Percentiles rank a stretch among this genome's conserved stretches.
Conservation (phyloP, 768 basidiomycete genomes). For the Tubosaeta sp. region DNA sequence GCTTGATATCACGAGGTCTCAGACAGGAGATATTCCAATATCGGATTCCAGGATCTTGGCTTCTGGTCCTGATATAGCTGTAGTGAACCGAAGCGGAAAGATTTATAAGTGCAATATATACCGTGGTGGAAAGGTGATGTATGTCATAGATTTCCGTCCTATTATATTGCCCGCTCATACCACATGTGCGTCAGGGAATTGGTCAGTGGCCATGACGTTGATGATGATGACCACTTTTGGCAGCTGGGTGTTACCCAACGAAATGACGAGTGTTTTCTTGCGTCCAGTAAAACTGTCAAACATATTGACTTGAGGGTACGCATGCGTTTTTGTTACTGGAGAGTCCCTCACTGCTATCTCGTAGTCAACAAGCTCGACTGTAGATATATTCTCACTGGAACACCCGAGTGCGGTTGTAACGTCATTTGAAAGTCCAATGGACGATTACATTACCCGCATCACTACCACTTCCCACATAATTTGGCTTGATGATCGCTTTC, state of each 20-base stretch:
- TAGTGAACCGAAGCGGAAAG: constrained; percentile 50
- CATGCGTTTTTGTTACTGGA: background rate
- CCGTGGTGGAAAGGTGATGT: constrained; percentile 40
- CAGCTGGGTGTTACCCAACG: constrained; percentile 39
- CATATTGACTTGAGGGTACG: constrained; percentile 58
- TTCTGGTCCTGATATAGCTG: constrained; percentile 31
- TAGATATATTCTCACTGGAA: constrained; percentile 34
- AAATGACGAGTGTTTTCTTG: constrained; percentile 39
- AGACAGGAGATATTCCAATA: constrained; percentile 37
- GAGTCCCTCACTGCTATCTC: constrained; percentile 4
- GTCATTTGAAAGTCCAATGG: constrained; percentile 42
- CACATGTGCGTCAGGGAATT: constrained; percentile 16
- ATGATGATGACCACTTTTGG: constrained; percentile 43
- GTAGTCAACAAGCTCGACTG: constrained; percentile 28
- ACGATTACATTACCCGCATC: constrained; percentile 46
- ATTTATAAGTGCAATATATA: constrained; percentile 44
- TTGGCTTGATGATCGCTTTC: constrained; percentile 67
- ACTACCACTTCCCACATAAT: constrained; percentile 58
- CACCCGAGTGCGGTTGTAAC: constrained; percentile 44
- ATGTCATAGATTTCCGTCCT: constrained; percentile 17
- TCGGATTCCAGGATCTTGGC: constrained; percentile 46
- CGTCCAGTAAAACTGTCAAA: constrained; percentile 41
- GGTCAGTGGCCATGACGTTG: constrained; percentile 8
- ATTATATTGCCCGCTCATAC: background rate
- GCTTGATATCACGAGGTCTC: constrained; percentile 36